Base-by-base conservation (phyloP, 2,329 filamentous ascomycete species). In the Geosmithia morbida region DNA sequence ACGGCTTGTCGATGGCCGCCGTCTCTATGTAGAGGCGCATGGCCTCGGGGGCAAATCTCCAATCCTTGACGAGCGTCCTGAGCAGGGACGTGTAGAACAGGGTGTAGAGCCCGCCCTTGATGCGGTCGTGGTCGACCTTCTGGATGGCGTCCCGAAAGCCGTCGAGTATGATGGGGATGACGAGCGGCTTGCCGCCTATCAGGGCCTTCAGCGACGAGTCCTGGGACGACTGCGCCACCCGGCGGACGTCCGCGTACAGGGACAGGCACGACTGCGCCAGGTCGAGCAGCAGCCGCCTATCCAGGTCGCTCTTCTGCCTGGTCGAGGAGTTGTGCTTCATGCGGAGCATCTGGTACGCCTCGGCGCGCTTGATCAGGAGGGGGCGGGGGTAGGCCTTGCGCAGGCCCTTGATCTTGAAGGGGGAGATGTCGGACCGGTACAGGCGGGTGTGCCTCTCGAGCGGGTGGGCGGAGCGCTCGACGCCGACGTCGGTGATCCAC, bases 401-500 rank as follows among this genome's bases (percentile, higher is more conserved):
- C 19, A 95, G 70, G 4, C 92, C 92, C 53, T 85, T 94, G 59
- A 96, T 86, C 65, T 95, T 96, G 71, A 96, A 98, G 0, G 90
- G 85, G 20, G 87, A 80, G 50, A 89, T 84, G 57, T 98, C 92
- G 6, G 87, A 83, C 56, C 83, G 81, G 59, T 96, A 84, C 1
- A 98, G 75, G 47, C 88, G 79, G 4, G 85, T 79, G 14, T 97
- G 82, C 18, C 92, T 77, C 61, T 98, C 92, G 10, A 97, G 71
- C 2, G 94, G 86, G 61, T 96, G 92, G 0, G 92, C 90, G 17
- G 90, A 96, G 50, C 90, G 77, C 65, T 98, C 92, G 50, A 96
- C 94, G 17, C 94, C 92, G 41, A 98, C 89, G 57, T 98, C 92
- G 1, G 94, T 88, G 57, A 98, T 97, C 88, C 89, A 98, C 8